Base-by-base conservation (phyloP, 805 yeast species). In the Metschnikowia hibisci region DNA sequence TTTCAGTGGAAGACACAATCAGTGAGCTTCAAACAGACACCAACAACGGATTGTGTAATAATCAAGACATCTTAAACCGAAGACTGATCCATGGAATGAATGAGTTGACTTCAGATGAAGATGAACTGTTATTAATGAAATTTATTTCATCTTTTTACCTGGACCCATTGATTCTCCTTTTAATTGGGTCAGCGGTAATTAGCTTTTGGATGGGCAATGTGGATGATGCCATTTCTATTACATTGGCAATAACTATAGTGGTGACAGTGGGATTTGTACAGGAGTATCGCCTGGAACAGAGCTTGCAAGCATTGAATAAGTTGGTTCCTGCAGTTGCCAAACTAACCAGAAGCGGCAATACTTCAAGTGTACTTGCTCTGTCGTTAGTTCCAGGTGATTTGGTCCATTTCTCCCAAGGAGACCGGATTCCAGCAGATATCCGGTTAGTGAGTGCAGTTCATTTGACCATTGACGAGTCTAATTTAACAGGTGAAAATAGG, bases 291-390 rank as follows among this genome's bases (percentile, higher is more conserved):
- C 87, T 96, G 2, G 99, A 93, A 59, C 85, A 93, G 70, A 87
- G 96, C 4, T 70, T 93, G 45, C 95, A 90, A 62, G 98, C 98
- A 0, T 75, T 93, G 46, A 90, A 86, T 62, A 85, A 86, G 59
- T 75, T 93, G 54, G 97, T 93, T 6, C 99, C 99, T 2, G 96
- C 95, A n/a, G 88, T 85, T 60, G 95, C 97, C 29, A 93, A 91
- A 61, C 75, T 93, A 39, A 84, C 95, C 9, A 77, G 99, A 63
- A 82, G 79, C 55, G 90, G 89, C 10, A 75, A 79, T 46, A 79
- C 87, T 8, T 82, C 85, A 40, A 80, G 84, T n/a, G 88, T 87
- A 6, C 68, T 91, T 48, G 99, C 99, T 0, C 77, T 90, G 0
- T 77, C 78, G 33, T 76, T 93, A 47, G 99, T 93, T 16, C 98